These are phyloP conservation scores for Arachis monticola DNA, from an alignment of 331 rosid species.

Conservation along the genomic window DNA sequence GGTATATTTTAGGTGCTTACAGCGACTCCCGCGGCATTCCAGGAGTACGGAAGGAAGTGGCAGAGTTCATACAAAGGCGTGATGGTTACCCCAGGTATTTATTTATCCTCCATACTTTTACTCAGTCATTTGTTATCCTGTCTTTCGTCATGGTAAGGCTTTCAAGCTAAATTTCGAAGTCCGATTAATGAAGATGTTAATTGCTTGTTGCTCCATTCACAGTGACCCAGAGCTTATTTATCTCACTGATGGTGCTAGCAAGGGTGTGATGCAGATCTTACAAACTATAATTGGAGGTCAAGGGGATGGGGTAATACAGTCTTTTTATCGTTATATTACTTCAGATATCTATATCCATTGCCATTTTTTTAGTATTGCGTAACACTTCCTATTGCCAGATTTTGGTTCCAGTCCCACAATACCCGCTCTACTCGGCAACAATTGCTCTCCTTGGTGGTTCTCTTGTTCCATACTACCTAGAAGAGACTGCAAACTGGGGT, in stretches of 20 bases:
- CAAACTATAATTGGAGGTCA: conserved; percentile 74
- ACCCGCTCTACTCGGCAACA: conserved; percentile 97
- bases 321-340: conserved; percentile 1
- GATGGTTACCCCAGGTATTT: conserved; percentile 98
- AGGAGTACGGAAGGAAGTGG: conserved; percentile 90
- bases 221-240: conserved; percentile 94
- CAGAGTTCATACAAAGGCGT: conserved; percentile 88
- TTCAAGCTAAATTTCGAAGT: conserved; percentile 38
- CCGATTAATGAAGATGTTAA: conserved; percentile 33
- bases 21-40: conserved; percentile 97
- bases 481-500: conserved; percentile 98
- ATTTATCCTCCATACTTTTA: conserved; percentile 23
- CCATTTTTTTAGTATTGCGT: conserved; percentile 28
- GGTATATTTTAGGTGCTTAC: conserved; percentile 75
- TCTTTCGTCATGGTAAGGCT: conserved; percentile 15
- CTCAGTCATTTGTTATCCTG: background rate
- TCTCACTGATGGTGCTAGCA: conserved; percentile 99
- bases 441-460: conserved; percentile 89
- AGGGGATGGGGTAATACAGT: conserved; percentile 85
- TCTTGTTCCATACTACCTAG: conserved; percentile 94
- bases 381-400: conserved; percentile 57
- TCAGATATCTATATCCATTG: conserved; percentile 30
- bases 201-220: conserved; percentile 44
- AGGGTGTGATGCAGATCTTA: conserved; percentile 96
- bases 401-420: conserved; percentile 99